These are phyloP conservation scores for Auricularia auricula-judae DNA, from an alignment of 768 basidiomycete species.

Conservation along the genomic window DNA sequence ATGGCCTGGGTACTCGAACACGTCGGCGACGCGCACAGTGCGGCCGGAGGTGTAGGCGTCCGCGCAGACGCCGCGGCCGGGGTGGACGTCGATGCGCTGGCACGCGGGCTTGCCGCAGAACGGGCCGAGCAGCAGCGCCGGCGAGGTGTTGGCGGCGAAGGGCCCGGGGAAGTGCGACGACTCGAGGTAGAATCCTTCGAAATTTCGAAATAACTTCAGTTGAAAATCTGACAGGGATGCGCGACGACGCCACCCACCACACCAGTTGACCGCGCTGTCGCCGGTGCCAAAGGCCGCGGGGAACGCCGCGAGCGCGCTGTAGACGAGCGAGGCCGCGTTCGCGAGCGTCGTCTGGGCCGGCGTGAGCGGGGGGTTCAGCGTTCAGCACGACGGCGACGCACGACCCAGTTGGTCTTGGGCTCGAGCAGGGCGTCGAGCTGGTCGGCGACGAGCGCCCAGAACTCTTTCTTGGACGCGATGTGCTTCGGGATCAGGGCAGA, in stretches of 20 bases:
- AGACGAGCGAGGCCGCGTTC: slow-evolving; percentile 74
- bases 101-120: slow-evolving; percentile 92
- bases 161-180: slow-evolving; percentile 45
- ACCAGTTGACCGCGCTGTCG: slow-evolving; percentile 79
- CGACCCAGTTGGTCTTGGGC: slow-evolving; percentile 69
- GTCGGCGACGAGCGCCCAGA: slow-evolving; percentile 65
- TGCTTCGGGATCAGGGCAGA: slow-evolving; percentile 57
- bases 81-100: slow-evolving; percentile 56
- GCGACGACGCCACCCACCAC: slow-evolving; percentile 45
- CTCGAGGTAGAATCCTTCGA: slow-evolving; percentile 75
- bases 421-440: slow-evolving; percentile 55
- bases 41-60: slow-evolving; percentile 50
- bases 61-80: slow-evolving; percentile 76
- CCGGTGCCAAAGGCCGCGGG: slow-evolving; percentile 48
- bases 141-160: slow-evolving; percentile 14
- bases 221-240: not conserved
- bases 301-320: slow-evolving; percentile 64
- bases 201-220: too few species aligned
- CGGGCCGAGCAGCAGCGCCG: slow-evolving; percentile 58
- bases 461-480: slow-evolving; percentile 61
- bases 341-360: slow-evolving; percentile 65
- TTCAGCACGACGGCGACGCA: not conserved
- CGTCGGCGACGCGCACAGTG: slow-evolving; percentile 64
- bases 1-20: slow-evolving; percentile 78
- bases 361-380: not conserved